Conservation (phyloP, 257 asterid genomes). For the Scutellaria galericulata region DNA sequence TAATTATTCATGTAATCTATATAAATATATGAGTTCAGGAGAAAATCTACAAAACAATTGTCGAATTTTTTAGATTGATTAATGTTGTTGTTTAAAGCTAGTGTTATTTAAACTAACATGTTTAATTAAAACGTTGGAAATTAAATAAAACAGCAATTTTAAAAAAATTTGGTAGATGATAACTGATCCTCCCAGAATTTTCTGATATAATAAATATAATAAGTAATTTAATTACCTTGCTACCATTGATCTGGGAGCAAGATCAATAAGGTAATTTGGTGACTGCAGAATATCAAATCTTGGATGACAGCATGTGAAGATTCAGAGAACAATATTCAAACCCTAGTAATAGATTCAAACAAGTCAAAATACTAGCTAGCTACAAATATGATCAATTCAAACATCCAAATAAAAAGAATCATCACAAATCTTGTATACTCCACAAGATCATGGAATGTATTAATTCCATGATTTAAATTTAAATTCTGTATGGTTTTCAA, state of each 20-base stretch:
- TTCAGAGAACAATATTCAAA: conserved; percentile 15
- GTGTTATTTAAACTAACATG: too few species aligned
- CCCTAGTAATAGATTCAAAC: conserved; percentile 32
- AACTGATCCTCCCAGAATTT: too few species aligned
- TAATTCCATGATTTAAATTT: conserved; percentile 17
- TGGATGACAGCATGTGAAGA: neutral
- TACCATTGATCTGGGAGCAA: neutral
- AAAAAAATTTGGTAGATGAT: too few species aligned
- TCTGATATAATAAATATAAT: too few species aligned
- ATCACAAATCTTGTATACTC: neutral
- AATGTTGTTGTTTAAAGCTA: too few species aligned
- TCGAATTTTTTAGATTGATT: too few species aligned
- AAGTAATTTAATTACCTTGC: too few species aligned
- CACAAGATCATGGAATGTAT: neutral
- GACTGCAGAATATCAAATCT: neutral
- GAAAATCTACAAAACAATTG: too few species aligned
- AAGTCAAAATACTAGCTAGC: neutral
- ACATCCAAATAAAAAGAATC: neutral
- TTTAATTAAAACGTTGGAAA: too few species aligned
- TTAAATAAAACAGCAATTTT: too few species aligned
- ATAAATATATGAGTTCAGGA: too few species aligned
- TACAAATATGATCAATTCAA: neutral
- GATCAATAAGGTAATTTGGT: neutral
- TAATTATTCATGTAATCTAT: too few species aligned
- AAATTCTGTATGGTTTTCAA: neutral